These are phyloP conservation scores for Euphorbia peplus DNA, from an alignment of 345 rosid genomes.

Conservation along the genomic window DNA sequence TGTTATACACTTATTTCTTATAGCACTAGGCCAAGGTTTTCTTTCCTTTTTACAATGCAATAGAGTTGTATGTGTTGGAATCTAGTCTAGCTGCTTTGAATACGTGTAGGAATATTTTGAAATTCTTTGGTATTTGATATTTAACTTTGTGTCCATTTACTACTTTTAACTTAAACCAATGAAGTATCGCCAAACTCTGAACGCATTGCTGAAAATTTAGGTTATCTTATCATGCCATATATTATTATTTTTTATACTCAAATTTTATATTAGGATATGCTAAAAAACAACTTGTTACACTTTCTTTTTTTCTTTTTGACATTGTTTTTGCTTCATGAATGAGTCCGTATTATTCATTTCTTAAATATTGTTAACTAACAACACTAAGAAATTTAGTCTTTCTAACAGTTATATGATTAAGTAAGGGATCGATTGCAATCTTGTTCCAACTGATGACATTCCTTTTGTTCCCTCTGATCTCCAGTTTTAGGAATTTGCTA, in stretches of 20 bases:
- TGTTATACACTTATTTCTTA: neutral
- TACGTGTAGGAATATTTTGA: neutral
- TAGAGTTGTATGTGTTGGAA: neutral
- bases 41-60: neutral
- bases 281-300: neutral
- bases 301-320: neutral
- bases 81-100: neutral
- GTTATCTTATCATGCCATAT: neutral
- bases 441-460: conserved; percentile 9
- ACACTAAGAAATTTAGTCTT: neutral
- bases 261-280: no score
- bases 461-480: conserved; percentile 18
- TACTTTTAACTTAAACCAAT: neutral
- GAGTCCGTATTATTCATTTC: neutral
- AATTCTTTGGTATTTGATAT: neutral
- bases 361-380: neutral
- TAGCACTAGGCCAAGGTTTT: neutral
- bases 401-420: neutral
- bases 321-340: neutral
- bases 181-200: neutral
- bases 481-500: conserved; percentile 61
- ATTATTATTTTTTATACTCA: neutral
- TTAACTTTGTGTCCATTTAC: neutral
- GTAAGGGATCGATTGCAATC: neutral
- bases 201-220: neutral